Evolutionary conservation across 768 basidiomycete species (phyloP), one percentile per base, ranked within the genome.

Genomic region (Pleurotus djamor): DNA sequence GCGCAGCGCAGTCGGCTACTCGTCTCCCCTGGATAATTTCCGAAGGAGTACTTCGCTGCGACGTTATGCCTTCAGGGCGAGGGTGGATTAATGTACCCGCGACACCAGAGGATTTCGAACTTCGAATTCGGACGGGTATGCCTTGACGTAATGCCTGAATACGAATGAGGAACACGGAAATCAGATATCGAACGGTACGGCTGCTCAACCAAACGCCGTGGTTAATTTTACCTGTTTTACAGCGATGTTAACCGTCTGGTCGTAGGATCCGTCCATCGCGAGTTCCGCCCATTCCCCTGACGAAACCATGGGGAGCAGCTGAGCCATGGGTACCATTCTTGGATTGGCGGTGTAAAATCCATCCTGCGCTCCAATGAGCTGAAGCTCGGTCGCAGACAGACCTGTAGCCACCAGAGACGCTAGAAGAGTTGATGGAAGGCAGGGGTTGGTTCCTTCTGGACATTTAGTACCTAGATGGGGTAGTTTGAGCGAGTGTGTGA

Each of bases 281-380:
- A 99, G 74, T 76, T 99, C 97, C 5, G 95, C 96, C 0, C 96
- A 96, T 72, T 99, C 97, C 65, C 97, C 96, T 0, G 96, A 96
- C 0, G 93, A 94, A 72, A 99, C 96, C 58, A 94, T 83, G 1
- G 93, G 85, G 58, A 99, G 87, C 13, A 98, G 79, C 44, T 96
- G 87, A 33, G 97, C 97, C 0, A 95, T 94, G 48, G 89, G 87
- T 5, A 99, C 96, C 75, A 97, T 98, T 58, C 95, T 83, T 1
- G 97, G 97, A 71, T 98, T 96, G 17, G 97, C 97, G 6, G 96
- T 97, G 76, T 98, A 98, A 67, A 98, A 96, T 0, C 97, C 97
- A 66, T 98, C 97, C 36, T 96, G 93, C 69, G 98, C 96, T 73
- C 98, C 98, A 96, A 97, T 98, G 55, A 99, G 95, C 75, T 99